Evolutionary conservation across 768 basidiomycete genomes (phyloP), one percentile per base, ranked within the genome.

Genomic region (Saitozyma sp.): DNA sequence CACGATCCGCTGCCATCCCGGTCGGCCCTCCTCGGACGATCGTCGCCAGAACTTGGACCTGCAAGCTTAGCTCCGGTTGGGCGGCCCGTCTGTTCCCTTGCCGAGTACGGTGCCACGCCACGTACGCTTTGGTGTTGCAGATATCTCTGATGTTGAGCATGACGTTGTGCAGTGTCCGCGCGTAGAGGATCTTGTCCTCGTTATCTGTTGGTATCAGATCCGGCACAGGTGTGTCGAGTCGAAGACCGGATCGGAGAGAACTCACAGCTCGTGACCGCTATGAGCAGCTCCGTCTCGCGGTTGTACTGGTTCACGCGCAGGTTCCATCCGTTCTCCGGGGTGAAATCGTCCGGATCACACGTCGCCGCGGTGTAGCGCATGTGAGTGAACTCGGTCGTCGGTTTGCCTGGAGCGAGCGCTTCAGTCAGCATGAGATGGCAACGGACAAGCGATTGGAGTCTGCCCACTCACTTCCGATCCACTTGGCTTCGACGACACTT

Each of bases 91-190:
- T 17, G 14, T 48, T 6, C 6, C 17, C 17, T 14, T 14, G 19
- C 14, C 46, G 14, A 54, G 52, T 29, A 4, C 6, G 50, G 4
- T 41, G 17, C 7, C 14, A 45, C 16, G 6, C 42, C 49, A 61
- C 60, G 65, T 89, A 91, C 74, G 90, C 89, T 79, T 94, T 94
- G 48, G 91, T 93, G 81, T 89, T 92, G 85, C 92, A 94, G 68
- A 97, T 97, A 71, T 98, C 82, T 67, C 94, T 89, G 64, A 98
- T 95, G 80, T 99, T 98, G 65, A 95, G 80, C 94, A 97, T 97
- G 72, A 97, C 89, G 66, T 91, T 91, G 74, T 97, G 95, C 46
- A 98, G 83, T 0, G 95, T 97, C 3, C 82, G 76, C 41, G 77
- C 79, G 59, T 79, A 77, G 10, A 78, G 64, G 38, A 69, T 69